Conservation (phyloP, 129 eudicot species). For the Erigeron canadensis region DNA sequence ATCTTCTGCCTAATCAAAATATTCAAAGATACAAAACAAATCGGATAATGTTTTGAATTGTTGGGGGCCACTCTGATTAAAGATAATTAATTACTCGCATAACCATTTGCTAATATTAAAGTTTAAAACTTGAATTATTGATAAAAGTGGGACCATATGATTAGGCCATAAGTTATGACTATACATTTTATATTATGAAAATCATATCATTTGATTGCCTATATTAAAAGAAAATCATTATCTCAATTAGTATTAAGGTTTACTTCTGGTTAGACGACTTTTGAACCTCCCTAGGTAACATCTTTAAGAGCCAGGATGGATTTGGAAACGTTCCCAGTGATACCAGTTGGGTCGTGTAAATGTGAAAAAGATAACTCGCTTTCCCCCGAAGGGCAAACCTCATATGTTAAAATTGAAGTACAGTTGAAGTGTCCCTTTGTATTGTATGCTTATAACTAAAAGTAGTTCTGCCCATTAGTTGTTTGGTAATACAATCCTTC, state of each 20-base stretch:
- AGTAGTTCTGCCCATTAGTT: slow-evolving; percentile 27
- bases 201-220: slow-evolving; percentile 4
- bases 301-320: no score
- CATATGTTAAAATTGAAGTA: neutral
- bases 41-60: neutral
- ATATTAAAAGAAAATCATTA: neutral
- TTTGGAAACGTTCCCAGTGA: no score
- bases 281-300: no score
- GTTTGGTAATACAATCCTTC: slow-evolving; percentile 25
- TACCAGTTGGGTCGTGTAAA: no score
- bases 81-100: neutral
- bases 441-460: neutral
- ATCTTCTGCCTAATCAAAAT: neutral
- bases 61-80: no score
- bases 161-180: neutral
- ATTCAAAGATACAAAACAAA: neutral
- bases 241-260: neutral
- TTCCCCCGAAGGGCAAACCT: no score
- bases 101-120: slow-evolving; percentile 2
- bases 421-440: neutral
- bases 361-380: no score
- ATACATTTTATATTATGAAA: neutral
- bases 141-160: slow-evolving; percentile 14
- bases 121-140: slow-evolving; percentile 20
- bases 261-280: no score